Percentiles rank a stretch among this genome's conserved stretches.
These are phyloP conservation scores for Gynostemma pentaphyllum DNA, from an alignment of 306 rosid species.

Conservation along the genomic window DNA sequence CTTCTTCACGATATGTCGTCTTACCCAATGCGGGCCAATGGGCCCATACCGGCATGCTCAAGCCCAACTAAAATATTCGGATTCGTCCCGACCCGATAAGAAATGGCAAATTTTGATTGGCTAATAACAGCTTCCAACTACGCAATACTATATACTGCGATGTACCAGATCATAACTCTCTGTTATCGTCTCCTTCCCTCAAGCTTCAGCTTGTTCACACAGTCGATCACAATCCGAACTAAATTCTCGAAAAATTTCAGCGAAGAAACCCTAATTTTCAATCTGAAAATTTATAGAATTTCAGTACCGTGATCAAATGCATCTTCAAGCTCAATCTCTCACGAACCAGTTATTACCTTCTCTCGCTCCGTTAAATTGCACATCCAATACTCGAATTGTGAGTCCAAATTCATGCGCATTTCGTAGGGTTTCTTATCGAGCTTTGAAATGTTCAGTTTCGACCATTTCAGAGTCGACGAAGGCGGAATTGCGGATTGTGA, in stretches of 20 bases:
- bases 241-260: background rate
- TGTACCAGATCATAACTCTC: background rate
- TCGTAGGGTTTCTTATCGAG: conserved; percentile 9
- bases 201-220: background rate
- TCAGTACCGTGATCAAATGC: conserved; percentile 21
- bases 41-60: too few species aligned
- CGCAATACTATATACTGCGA: background rate
- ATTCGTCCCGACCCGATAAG: too few species aligned
- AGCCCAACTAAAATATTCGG: too few species aligned
- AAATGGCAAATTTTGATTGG: background rate
- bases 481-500: conserved; percentile 27
- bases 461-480: conserved; percentile 33
- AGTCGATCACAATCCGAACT: background rate
- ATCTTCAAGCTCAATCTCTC: conserved; percentile 41
- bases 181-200: background rate
- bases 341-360: conserved; percentile 21
- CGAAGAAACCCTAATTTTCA: background rate
- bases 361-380: conserved; percentile 13
- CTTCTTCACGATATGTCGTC: too few species aligned
- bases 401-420: conserved; percentile 12
- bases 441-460: conserved; percentile 47
- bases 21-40: too few species aligned
- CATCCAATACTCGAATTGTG: conserved; percentile 13
- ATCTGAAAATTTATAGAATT: background rate
- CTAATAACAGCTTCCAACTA: background rate